Evolutionary conservation across 140 eudicot genomes (phyloP), one percentile per base, ranked within the genome.

Genomic region (Anethum foeniculum): DNA sequence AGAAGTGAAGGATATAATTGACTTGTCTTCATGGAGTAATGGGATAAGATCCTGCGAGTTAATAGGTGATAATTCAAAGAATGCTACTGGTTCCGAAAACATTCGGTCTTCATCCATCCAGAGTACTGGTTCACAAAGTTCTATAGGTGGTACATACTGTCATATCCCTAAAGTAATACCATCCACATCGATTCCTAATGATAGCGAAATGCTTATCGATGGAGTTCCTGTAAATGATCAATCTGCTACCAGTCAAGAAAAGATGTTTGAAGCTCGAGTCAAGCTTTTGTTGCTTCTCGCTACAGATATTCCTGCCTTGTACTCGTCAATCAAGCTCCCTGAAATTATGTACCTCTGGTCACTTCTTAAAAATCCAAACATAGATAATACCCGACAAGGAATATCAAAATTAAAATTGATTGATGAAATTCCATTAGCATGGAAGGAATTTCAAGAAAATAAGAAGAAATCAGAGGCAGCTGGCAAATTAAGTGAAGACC

Each of bases 231-330:
- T 18, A 47, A 2, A 52, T 58, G 38, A 32, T 36, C 75, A 46
- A 27, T 44, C 62, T 75, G 62, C 39, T 13, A 14, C 49, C 3
- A 68, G 5, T 32, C 77, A 43, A 44, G 76, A 39, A 27, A 74
- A 41, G n/a, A 51, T 83, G 41, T 58, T 44, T 68, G 52, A 67
- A 76, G 79, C 83, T 25, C 84, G 80, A 38, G 51, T 36, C 16
- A 46, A 80, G 15, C 79, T 84, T 38, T 65, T 78, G 28, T 76
- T 65, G 49, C 78, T 84, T 28, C 79, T 84, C 25, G 48, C 73
- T 67, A 23, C 30, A 34, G 84, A 52, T 76, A 49, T 76, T 27
- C 71, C 81, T 49, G 54, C 34, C n/a, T 27, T 84, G 44, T 28
- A 69, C 67, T 27, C 81, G 13, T 84, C 84, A 7, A n/a, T 62